Evolutionary conservation across 495 filamentous ascomycete species (phyloP).

Genomic region (Jackrogersella multiformis): DNA sequence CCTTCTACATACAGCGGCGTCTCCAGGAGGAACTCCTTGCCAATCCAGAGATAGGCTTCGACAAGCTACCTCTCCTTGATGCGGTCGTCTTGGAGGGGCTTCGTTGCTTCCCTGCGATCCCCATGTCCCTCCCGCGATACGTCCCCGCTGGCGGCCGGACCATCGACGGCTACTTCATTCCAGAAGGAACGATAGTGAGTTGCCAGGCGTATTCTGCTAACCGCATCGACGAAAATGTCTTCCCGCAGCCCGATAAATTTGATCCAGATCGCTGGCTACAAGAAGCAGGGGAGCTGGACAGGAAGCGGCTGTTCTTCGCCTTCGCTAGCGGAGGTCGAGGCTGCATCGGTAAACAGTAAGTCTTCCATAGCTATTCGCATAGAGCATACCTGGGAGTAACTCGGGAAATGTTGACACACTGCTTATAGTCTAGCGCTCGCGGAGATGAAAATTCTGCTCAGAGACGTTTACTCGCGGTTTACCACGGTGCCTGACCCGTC

Average conservation of each 20-base stretch:
- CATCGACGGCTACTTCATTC: constrained; percentile 59
- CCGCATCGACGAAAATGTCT: constrained; percentile 61
- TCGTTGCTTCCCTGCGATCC: constrained; percentile 69
- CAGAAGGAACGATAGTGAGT: constrained; percentile 60
- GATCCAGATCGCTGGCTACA: constrained; percentile 72
- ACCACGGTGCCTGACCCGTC: constrained; percentile 60
- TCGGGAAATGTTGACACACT: neutral
- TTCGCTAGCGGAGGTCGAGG: constrained; percentile 66
- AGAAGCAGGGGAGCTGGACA: constrained; percentile 56
- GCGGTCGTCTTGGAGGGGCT: constrained; percentile 69
- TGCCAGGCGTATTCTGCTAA: constrained; percentile 65
- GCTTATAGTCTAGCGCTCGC: constrained; percentile 67
- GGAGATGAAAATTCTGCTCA: constrained; percentile 71
- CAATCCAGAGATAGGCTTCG: constrained; percentile 50
- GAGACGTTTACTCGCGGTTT: constrained; percentile 66
- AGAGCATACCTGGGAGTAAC: neutral
- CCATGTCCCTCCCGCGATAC: constrained; percentile 71
- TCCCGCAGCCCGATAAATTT: constrained; percentile 64
- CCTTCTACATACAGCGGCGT: constrained; percentile 53
- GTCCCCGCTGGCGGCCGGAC: constrained; percentile 62
- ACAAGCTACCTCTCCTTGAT: constrained; percentile 66
- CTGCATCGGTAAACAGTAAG: constrained; percentile 67
- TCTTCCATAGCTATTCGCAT: neutral
- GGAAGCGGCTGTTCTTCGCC: constrained; percentile 59
- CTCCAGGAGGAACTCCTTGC: constrained; percentile 60